Base-by-base conservation (phyloP, 2,329 filamentous ascomycete genomes). In the Drechslerella dactyloides region DNA sequence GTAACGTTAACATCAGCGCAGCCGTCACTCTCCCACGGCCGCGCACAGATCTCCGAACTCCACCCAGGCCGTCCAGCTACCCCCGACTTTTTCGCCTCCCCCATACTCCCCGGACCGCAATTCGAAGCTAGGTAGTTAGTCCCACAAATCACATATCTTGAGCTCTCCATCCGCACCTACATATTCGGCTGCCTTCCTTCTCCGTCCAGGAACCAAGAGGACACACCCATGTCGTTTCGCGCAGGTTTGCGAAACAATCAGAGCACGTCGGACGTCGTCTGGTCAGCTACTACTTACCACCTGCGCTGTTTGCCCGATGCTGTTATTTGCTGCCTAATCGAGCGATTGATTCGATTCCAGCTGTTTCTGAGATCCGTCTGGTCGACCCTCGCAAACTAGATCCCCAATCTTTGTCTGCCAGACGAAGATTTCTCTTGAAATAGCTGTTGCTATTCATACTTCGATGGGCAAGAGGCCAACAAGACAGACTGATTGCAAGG, bases 241-340 rank as follows among this genome's bases (percentile, higher is more conserved):
- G 8, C 27, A 33, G 27, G 4, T 33, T 33, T 33, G 27, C 27
- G 27, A 33, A 33, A 33, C 27, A 33, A n/a, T n/a, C n/a, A n/a
- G n/a, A n/a, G n/a, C n/a, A n/a, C n/a, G n/a, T 33, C 8, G 27
- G 8, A 3, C 27, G 27, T 33, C 55, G 17, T 55, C 35, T 50
- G 59, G 48, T 55, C 50, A 30, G 37, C 40, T 51, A 30, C 19
- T 57, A 50, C 52, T 37, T 8, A 52, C 44, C 17, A 69, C 15
- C 57, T 69, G 64, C 65, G 62, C 15, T 24, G 65, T 69, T 69
- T 69, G 65, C 65, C 57, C 52, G 52, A 58, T 61, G 58, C 58
- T 69, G 65, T 69, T 53, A 57, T 53, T 58, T 63, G 65, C 65
- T 63, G 62, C 65, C 58, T 50, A 63, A 62, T 69, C 27, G 65